Evolutionary conservation across 257 asterid species (phyloP).

Genomic region (Hygrophila difformis): DNA sequence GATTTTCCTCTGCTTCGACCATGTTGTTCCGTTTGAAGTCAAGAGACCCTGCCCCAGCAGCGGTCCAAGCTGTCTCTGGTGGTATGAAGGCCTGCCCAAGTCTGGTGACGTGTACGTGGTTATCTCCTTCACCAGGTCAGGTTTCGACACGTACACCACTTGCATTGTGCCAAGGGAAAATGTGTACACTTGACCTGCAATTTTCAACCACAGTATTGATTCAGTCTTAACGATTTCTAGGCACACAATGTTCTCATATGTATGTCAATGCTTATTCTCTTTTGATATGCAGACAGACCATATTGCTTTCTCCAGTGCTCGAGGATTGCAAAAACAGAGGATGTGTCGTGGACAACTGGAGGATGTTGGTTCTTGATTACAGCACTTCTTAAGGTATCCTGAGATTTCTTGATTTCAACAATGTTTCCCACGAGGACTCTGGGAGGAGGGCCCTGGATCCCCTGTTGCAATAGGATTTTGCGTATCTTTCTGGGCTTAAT

Average conservation of each 20-base stretch:
- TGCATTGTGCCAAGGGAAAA: slow-evolving; percentile 33
- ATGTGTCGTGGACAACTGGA: slow-evolving; percentile 29
- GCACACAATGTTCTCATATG: no score
- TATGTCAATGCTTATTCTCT: no score
- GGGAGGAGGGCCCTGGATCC: slow-evolving; percentile 52
- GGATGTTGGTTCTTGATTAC: slow-evolving; percentile 8
- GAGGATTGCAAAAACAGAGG: slow-evolving; percentile 34
- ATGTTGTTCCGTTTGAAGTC: slow-evolving; percentile 31
- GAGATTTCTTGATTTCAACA: slow-evolving; percentile 40
- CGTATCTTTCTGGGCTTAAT: slow-evolving; percentile 29
- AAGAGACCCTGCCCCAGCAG: slow-evolving; percentile 35
- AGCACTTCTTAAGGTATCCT: slow-evolving; percentile 13
- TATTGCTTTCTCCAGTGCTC: slow-evolving; percentile 44
- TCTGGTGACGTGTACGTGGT: slow-evolving; percentile 26
- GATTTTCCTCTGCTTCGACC: slow-evolving; percentile 38
- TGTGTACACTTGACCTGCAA: slow-evolving; percentile 24
- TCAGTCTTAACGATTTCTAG: no score
- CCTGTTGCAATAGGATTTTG: slow-evolving; percentile 30
- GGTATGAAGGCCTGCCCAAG: slow-evolving; percentile 32
- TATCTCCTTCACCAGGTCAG: slow-evolving; percentile 31
- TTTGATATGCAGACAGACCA: no score
- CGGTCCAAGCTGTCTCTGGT: slow-evolving; percentile 26
- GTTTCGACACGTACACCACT: slow-evolving; percentile 22
- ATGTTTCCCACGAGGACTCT: slow-evolving; percentile 39
- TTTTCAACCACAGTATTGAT: background rate